These are phyloP conservation scores for Galerina marginata DNA, from an alignment of 768 basidiomycete genomes.

Conservation along the genomic window DNA sequence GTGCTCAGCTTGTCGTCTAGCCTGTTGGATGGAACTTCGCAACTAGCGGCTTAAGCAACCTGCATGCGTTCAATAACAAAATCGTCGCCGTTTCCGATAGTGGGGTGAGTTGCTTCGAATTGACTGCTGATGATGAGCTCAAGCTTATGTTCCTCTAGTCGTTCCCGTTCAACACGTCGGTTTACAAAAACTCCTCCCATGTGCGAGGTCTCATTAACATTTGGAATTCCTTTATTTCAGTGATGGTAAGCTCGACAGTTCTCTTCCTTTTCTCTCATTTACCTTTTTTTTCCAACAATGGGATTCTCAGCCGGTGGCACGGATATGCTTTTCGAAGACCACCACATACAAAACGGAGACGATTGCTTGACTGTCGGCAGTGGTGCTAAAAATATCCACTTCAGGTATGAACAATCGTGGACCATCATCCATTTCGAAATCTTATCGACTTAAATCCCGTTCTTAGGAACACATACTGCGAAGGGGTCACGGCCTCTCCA, in stretches of 20 bases:
- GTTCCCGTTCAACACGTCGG: slow-evolving; percentile 68
- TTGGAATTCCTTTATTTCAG: slow-evolving; percentile 22
- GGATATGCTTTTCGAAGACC: slow-evolving; percentile 63
- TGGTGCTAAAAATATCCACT: slow-evolving; percentile 60
- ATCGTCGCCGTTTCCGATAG: slow-evolving; percentile 60
- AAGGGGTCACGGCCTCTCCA: slow-evolving; percentile 66
- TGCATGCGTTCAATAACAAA: slow-evolving; percentile 59
- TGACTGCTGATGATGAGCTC: not conserved
- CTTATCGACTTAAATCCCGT: not conserved
- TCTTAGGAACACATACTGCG: slow-evolving; percentile 54
- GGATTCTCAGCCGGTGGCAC: slow-evolving; percentile 63
- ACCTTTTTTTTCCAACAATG: slow-evolving; percentile 3
- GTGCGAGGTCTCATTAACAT: too few relatives aligned
- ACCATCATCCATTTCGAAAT: not conserved
- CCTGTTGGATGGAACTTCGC: slow-evolving; percentile 66
- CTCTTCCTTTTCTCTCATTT: not conserved
- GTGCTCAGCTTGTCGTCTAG: slow-evolving; percentile 28
- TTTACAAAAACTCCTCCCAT: not conserved
- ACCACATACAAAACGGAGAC: slow-evolving; percentile 62
- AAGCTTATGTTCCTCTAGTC: slow-evolving; percentile 34
- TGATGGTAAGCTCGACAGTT: slow-evolving; percentile 36
- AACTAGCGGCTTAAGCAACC: slow-evolving; percentile 52
- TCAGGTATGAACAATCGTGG: slow-evolving; percentile 46
- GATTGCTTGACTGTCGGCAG: slow-evolving; percentile 65
- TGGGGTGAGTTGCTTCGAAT: slow-evolving; percentile 24